A percentile compares a stretch with the other conserved stretches of the same genome.
Conservation (phyloP, 805 yeast genomes). For the Sugiyamaella floridensis region DNA sequence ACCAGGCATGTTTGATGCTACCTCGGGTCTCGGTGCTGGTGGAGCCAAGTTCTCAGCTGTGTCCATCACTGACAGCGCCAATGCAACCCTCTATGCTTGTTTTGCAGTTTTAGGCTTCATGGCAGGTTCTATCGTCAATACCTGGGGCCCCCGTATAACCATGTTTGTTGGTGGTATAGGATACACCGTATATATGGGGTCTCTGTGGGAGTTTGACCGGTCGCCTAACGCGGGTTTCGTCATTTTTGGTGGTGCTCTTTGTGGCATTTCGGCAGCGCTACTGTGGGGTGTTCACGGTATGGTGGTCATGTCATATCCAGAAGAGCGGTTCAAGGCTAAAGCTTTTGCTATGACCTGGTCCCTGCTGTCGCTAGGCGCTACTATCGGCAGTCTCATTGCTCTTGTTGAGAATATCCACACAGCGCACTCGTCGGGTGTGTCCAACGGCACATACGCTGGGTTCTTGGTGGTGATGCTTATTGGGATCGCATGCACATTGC, state of each 20-base stretch:
- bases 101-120: conserved; percentile 25
- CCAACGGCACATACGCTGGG: conserved; percentile 45
- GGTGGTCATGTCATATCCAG: conserved; percentile 46
- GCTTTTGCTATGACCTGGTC: conserved; percentile 50
- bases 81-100: conserved; percentile 25
- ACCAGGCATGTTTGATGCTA: conserved; percentile 29
- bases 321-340: conserved; percentile 44
- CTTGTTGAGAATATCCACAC: conserved; percentile 41
- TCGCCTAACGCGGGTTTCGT: conserved; percentile 42
- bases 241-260: conserved; percentile 46
- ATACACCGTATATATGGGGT: conserved; percentile 43
- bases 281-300: conserved; percentile 54
- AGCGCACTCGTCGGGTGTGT: conserved; percentile 18
- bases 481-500: conserved; percentile 39
- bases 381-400: conserved; percentile 48
- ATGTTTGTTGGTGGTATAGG: conserved; percentile 46
- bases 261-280: conserved; percentile 46
- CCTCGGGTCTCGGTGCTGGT: conserved; percentile 28
- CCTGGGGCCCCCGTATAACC: conserved; percentile 16
- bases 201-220: conserved; percentile 41
- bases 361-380: conserved; percentile 51
- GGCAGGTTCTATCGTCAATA: conserved; percentile 27
- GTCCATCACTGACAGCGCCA: conserved; percentile 24
- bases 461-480: conserved; percentile 43
- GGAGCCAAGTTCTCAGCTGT: conserved; percentile 23